Percentiles rank a stretch among this genome's conserved stretches.
phyloP scores from a whole-genome alignment of 2,329 filamentous ascomycete genomes.

The Paecilomyces fulvus region DNA sequence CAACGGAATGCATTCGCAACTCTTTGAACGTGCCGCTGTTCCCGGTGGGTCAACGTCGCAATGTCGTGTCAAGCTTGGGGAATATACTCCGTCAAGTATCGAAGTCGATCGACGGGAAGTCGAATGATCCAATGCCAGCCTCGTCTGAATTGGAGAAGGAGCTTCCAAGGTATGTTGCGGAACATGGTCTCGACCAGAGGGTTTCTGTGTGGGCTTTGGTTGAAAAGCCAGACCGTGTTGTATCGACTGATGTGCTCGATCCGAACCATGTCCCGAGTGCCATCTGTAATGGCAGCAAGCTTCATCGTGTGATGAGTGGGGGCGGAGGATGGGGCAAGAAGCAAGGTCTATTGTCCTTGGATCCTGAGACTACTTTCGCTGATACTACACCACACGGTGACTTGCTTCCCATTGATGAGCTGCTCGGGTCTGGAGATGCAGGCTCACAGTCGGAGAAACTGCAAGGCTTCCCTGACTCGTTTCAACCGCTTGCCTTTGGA shows the following conservation, averaged over 20 bases:
- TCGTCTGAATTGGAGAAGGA: conserved; percentile 34
- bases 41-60: conserved; percentile 28
- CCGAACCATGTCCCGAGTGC: conserved; percentile 17
- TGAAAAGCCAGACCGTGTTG: conserved; percentile 15
- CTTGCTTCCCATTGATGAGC: conserved; percentile 13
- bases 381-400: conserved; percentile 8
- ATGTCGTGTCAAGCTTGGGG: conserved; percentile 34
- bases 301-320: conserved; percentile 36
- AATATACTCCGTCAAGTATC: conserved; percentile 34
- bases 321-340: conserved; percentile 40
- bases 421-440: conserved; percentile 13
- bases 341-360: conserved; percentile 34
- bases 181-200: conserved; percentile 29
- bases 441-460: conserved; percentile 2
- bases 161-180: conserved; percentile 31
- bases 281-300: conserved; percentile 25
- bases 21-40: conserved; percentile 24
- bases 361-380: conserved; percentile 29
- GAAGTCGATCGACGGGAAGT: conserved; percentile 20
- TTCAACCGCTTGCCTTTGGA: conserved; percentile 13
- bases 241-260: not conserved
- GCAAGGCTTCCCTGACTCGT: conserved; percentile 11
- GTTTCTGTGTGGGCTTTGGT: conserved; percentile 36
- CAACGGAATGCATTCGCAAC: conserved; percentile 9
- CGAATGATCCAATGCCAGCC: conserved; percentile 27